Percentiles rank a stretch among this genome's conserved stretches.
These are phyloP conservation scores for Colletotrichum godetiae DNA, from an alignment of 2,329 filamentous ascomycete genomes.

Conservation along the genomic window DNA sequence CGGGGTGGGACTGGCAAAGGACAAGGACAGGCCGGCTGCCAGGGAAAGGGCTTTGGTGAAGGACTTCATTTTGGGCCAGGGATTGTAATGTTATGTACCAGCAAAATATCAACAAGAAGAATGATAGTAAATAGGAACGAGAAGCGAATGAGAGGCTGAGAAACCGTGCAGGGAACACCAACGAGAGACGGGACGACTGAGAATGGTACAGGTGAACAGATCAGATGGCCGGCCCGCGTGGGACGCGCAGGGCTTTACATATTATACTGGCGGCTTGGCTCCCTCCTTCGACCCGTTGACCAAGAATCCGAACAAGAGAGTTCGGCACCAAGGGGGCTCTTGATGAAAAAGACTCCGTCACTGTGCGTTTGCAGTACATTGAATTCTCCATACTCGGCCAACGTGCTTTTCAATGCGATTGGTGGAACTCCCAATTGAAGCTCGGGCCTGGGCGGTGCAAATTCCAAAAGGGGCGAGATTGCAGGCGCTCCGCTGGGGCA, in stretches of 20 bases:
- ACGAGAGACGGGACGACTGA: neutral
- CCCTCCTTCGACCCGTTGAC: neutral
- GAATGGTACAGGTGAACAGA: neutral
- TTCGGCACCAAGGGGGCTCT: neutral
- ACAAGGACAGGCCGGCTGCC: slow-evolving; percentile 29
- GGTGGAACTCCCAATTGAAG: slow-evolving; percentile 17
- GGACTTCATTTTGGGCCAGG: slow-evolving; percentile 14
- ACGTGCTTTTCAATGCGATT: slow-evolving; percentile 5
- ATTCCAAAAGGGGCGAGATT: slow-evolving; percentile 22
- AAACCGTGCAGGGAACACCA: neutral
- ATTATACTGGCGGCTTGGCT: slow-evolving; percentile 2
- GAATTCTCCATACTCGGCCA: slow-evolving; percentile 1
- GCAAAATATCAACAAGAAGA: slow-evolving; percentile 16
- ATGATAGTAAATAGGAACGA: neutral
- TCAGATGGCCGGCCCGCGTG: neutral
- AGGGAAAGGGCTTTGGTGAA: slow-evolving; percentile 15
- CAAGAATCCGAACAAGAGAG: neutral
- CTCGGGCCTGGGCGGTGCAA: slow-evolving; percentile 11
- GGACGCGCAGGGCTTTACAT: slow-evolving; percentile 1
- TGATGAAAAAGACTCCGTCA: slow-evolving; percentile 6
- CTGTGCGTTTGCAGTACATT: slow-evolving; percentile 31
- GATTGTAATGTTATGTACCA: neutral
- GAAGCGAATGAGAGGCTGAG: slow-evolving; percentile 4
- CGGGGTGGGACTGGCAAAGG: slow-evolving; percentile 20
- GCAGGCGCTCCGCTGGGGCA: slow-evolving; percentile 20